A percentile compares a stretch with the other conserved stretches of the same genome.
Evolutionary conservation across 768 basidiomycete species (phyloP).

Genomic region (Rhizopogon roseolus): DNA sequence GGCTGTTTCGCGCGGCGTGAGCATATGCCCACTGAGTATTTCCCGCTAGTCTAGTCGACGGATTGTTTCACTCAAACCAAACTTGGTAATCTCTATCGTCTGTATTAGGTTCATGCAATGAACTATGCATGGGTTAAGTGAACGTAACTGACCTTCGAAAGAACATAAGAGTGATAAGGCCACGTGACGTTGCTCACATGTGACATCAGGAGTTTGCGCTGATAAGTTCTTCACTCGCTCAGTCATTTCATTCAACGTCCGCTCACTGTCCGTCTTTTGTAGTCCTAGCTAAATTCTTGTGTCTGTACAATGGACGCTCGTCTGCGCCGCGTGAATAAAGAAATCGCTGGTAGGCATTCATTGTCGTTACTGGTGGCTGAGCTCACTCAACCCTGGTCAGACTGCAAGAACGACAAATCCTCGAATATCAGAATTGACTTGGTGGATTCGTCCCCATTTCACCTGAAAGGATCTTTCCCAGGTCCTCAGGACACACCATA

Average conservation of each 20-base stretch:
- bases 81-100: no score
- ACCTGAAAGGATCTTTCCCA: slow-evolving; percentile 86
- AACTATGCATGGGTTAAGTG: no score
- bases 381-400: slow-evolving; percentile 32
- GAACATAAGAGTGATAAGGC: no score
- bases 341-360: slow-evolving; percentile 66
- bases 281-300: neutral
- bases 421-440: slow-evolving; percentile 84
- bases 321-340: slow-evolving; percentile 88
- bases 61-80: no score
- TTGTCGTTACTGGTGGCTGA: neutral
- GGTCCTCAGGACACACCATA: slow-evolving; percentile 95
- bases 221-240: neutral
- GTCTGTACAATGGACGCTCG: slow-evolving; percentile 71
- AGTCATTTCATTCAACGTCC: neutral
- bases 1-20: no score
- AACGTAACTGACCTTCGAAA: no score
- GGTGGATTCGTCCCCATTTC: slow-evolving; percentile 86
- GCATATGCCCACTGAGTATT: no score
- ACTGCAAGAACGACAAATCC: slow-evolving; percentile 93
- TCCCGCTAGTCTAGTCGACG: no score
- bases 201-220: neutral
- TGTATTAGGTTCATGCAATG: no score
- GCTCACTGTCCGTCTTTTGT: neutral
- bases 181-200: slow-evolving; percentile 15